phyloP scores from a whole-genome alignment of 1,284 basidiomycete species.

The Coriolopsis trogii region DNA sequence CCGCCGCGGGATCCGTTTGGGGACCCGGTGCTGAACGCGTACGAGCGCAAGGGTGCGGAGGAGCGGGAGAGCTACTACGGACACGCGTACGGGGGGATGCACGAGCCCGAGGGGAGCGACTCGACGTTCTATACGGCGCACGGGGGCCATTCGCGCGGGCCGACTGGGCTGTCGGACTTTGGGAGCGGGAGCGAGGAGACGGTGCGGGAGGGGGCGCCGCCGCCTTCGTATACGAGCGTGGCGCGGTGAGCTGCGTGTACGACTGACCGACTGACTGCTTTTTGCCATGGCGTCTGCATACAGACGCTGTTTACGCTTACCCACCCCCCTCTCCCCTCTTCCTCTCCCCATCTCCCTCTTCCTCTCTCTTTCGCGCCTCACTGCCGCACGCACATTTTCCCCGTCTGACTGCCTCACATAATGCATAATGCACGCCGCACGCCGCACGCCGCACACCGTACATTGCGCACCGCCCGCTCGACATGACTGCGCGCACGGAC shows the following conservation, averaged over 20 bases:
- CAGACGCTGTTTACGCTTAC: background rate
- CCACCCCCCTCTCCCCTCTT: no score
- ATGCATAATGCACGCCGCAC: no score
- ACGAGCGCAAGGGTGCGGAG: no score
- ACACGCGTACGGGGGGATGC: background rate
- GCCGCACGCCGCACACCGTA: no score
- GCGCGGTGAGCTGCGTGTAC: background rate
- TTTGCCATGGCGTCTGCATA: background rate
- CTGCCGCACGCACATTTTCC: background rate
- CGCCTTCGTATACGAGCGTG: conserved; percentile 9
- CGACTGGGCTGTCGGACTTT: conserved; percentile 11
- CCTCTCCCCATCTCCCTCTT: no score
- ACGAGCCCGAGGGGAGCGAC: conserved; percentile 22
- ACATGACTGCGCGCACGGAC: no score
- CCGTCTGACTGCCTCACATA: no score
- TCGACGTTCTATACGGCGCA: conserved; percentile 26
- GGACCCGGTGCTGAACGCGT: conserved; percentile 26
- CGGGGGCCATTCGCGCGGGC: conserved; percentile 11
- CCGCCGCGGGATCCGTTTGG: conserved; percentile 15
- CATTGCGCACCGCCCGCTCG: no score
- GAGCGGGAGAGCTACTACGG: no score
- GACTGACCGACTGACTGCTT: background rate
- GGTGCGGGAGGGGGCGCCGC: background rate
- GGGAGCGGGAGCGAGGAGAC: background rate
- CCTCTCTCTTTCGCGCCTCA: background rate